These are phyloP conservation scores for Cryptosporidium ryanae DNA, from an alignment of 169 alveolate genomes.

Conservation along the genomic window DNA sequence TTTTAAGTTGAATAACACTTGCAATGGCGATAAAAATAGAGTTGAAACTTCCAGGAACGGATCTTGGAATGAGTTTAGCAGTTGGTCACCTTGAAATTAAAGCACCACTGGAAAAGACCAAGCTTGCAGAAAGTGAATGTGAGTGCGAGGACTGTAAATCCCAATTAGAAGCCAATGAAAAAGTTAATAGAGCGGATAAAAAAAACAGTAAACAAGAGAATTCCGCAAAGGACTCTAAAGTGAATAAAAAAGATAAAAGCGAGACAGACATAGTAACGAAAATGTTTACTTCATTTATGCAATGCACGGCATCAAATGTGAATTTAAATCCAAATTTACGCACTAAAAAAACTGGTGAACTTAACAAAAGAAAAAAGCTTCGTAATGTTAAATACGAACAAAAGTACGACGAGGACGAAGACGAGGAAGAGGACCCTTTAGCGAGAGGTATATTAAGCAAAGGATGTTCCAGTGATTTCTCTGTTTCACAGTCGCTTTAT, in stretches of 20 bases:
- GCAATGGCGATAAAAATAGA: constrained; percentile 43
- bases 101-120: constrained; percentile 2
- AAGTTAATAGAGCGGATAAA: not conserved
- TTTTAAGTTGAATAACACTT: not conserved
- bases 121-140: not conserved
- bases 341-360: not conserved
- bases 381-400: too few relatives aligned
- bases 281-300: constrained; percentile 54
- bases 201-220: not conserved
- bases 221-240: not conserved
- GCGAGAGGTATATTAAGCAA: constrained; percentile 64
- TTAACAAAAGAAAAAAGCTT: not conserved
- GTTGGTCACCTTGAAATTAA: constrained; percentile 26
- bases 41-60: constrained; percentile 64
- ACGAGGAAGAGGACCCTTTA: constrained; percentile 12
- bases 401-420: not conserved
- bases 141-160: too few relatives aligned
- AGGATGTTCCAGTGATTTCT: constrained; percentile 54
- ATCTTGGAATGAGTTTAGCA: constrained; percentile 52
- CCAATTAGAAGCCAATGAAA: too few relatives aligned
- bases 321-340: not conserved
- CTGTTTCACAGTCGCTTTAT: constrained; percentile 71
- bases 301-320: constrained; percentile 60
- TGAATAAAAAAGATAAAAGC: not conserved
- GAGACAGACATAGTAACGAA: constrained; percentile 53